Evolutionary conservation across 768 basidiomycete species (phyloP).

Genomic region (Boletus reticuloceps): DNA sequence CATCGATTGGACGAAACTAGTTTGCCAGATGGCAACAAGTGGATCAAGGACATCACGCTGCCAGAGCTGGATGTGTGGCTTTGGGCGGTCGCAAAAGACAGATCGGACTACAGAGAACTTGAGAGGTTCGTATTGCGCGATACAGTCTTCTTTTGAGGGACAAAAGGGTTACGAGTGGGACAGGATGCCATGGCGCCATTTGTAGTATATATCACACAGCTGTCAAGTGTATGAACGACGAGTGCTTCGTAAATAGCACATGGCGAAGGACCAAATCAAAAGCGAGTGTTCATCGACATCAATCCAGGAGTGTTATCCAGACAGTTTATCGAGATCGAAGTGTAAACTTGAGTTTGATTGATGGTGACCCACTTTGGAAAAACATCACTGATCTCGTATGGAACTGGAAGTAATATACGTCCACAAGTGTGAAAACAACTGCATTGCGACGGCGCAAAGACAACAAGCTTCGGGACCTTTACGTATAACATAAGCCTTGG

Average conservation of each 20-base stretch:
- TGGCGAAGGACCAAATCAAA: conserved; percentile 7
- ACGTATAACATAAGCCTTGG: conserved; percentile 10
- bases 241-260: neutral
- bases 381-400: conserved; percentile 7
- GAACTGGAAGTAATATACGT: conserved; percentile 3
- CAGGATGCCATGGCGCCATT: too few relatives aligned
- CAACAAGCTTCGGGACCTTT: neutral
- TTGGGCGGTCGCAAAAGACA: conserved; percentile 81
- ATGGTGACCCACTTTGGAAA: conserved; percentile 6
- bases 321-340: conserved; percentile 8
- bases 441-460: conserved; percentile 8
- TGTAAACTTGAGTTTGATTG: conserved; percentile 13
- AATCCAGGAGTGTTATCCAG: neutral
- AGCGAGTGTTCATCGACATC: neutral
- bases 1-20: conserved; percentile 29
- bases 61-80: conserved; percentile 74
- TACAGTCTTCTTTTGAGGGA: conserved; percentile 63
- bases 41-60: conserved; percentile 56
- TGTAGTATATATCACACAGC: neutral
- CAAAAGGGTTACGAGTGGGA: neutral
- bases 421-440: conserved; percentile 7
- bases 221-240: neutral
- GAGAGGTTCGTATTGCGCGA: conserved; percentile 63
- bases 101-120: conserved; percentile 64
- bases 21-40: conserved; percentile 33